phyloP scores from a whole-genome alignment of 2,329 filamentous ascomycete genomes.

The Ploettnerulaceae sp. region DNA sequence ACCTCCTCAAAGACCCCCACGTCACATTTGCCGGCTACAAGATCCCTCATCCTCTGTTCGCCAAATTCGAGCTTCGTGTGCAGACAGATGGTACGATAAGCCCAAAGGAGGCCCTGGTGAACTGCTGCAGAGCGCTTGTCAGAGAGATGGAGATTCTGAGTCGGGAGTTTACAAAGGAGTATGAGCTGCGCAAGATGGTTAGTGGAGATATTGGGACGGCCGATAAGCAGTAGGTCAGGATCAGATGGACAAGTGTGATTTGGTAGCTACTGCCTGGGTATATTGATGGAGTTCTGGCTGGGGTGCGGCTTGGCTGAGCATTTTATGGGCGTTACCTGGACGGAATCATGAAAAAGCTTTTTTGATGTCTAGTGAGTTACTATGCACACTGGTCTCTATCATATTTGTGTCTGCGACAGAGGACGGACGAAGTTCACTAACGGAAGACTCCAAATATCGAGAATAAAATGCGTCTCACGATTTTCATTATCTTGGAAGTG shows the following conservation, averaged over 20 bases:
- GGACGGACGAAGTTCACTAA: no score
- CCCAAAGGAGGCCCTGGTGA: slow-evolving; percentile 82
- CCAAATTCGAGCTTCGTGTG: slow-evolving; percentile 68
- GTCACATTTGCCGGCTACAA: slow-evolving; percentile 93
- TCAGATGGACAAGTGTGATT: neutral
- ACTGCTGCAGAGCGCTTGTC: slow-evolving; percentile 77
- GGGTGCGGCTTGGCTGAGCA: neutral
- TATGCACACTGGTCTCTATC: neutral
- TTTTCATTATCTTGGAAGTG: no score
- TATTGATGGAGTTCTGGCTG: slow-evolving; percentile 4
- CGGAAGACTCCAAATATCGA: no score
- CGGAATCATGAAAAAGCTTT: neutral
- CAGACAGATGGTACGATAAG: slow-evolving; percentile 87
- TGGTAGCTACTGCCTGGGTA: neutral
- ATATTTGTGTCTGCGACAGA: no score
- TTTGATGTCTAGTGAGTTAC: neutral
- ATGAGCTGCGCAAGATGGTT: slow-evolving; percentile 81
- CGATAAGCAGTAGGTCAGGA: slow-evolving; percentile 10
- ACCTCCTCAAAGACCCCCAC: slow-evolving; percentile 77
- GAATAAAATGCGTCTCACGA: no score
- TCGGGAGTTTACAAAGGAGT: slow-evolving; percentile 89
- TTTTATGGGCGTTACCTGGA: slow-evolving; percentile 1
- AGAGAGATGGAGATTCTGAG: slow-evolving; percentile 74
- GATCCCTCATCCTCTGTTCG: slow-evolving; percentile 43
- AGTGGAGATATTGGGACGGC: slow-evolving; percentile 37